These are phyloP conservation scores for Gymnopilus junonius DNA, from an alignment of 768 basidiomycete genomes.

Conservation along the genomic window DNA sequence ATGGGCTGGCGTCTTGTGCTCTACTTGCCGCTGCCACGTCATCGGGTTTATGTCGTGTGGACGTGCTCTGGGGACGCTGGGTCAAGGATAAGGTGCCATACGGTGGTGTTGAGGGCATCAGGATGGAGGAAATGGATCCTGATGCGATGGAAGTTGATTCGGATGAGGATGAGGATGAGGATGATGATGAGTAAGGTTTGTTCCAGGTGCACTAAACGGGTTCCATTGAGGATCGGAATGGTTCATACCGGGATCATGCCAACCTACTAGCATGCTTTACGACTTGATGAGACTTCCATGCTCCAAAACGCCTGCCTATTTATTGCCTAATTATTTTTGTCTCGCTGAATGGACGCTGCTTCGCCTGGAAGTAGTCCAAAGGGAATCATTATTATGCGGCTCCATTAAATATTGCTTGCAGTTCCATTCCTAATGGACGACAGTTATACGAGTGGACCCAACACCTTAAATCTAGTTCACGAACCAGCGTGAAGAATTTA, in stretches of 20 bases:
- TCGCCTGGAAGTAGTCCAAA: not conserved
- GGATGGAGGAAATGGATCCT: constrained; percentile 56
- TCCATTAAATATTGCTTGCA: no score
- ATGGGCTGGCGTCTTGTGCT: constrained; percentile 61
- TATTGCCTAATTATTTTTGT: not conserved
- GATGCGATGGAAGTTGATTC: constrained; percentile 50
- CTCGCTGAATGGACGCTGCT: not conserved
- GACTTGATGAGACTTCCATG: not conserved
- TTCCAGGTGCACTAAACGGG: not conserved
- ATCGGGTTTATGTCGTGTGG: constrained; percentile 85
- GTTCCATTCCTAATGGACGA: no score
- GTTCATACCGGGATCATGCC: not conserved
- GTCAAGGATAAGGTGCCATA: constrained; percentile 69
- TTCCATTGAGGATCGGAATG: not conserved
- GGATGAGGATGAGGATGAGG: constrained; percentile 39
- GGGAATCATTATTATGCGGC: not conserved
- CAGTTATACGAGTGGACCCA: no score
- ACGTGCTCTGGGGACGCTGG: constrained; percentile 81
- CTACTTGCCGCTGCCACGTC: constrained; percentile 82
- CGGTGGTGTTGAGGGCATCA: constrained; percentile 59
- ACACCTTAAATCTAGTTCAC: no score
- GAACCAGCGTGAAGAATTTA: no score
- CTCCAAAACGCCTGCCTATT: not conserved
- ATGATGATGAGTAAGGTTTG: constrained; percentile 6
- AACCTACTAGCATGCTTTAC: not conserved